Evolutionary conservation across 1,139 yeast genomes (phyloP).

Genomic region (Komagataea norvegica): DNA sequence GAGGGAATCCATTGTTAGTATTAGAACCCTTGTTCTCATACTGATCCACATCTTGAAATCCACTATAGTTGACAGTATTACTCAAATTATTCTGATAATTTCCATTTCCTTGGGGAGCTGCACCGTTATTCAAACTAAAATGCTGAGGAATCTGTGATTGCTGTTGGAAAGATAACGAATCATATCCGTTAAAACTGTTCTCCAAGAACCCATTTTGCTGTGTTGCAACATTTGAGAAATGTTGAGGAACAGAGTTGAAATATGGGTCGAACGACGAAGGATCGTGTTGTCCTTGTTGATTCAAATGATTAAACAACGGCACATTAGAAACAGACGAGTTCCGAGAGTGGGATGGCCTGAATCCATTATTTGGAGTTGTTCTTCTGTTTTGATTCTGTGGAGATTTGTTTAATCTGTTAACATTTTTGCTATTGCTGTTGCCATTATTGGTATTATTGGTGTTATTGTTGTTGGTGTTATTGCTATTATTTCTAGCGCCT

Average conservation of each 20-base stretch:
- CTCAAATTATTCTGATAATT: not conserved
- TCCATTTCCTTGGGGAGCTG: not conserved
- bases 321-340: conserved; percentile 1
- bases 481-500: conserved; percentile 13
- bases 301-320: not conserved
- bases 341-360: conserved; percentile 10
- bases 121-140: not conserved
- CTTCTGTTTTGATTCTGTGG: conserved; percentile 20
- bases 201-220: conserved; percentile 9
- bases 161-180: conserved; percentile 3
- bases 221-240: conserved; percentile 1
- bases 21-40: not conserved
- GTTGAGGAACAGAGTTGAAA: conserved; percentile 2
- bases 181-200: conserved; percentile 4
- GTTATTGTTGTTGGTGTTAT: not conserved
- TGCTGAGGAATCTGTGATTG: conserved; percentile 12
- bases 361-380: conserved; percentile 13
- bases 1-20: conserved; percentile 1
- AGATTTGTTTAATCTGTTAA: conserved; percentile 18
- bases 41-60: not conserved
- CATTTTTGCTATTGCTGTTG: conserved; percentile 9
- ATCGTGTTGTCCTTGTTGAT: conserved; percentile 7
- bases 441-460: not conserved
- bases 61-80: conserved; percentile 1
- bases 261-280: conserved; percentile 2